Base-by-base conservation (phyloP, 345 rosid species). In the Nasturtium officinale region DNA sequence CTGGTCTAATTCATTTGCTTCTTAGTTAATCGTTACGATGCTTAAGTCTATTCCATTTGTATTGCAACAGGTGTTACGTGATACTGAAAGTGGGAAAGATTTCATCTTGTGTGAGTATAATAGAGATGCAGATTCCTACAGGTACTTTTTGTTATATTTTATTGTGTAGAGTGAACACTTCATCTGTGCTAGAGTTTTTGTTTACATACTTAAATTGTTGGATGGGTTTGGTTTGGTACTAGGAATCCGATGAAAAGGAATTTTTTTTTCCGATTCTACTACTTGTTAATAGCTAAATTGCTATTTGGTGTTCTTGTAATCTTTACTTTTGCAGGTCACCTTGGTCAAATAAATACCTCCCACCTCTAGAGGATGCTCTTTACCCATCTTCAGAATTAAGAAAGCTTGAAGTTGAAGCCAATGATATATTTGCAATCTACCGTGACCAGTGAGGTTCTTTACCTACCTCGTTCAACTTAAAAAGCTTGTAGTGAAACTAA, bases 401-500 rank as follows among this genome's bases (percentile, higher is more conserved):
- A 83, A 87, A 91, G 59, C 91, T 91, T 23, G 98, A 94, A 82
- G 80, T 86, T 55, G 97, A 94, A 82, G 97, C 97, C 7, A 94
- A 94, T 37, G 98, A 89, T 2, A 76, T 91, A 78, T 94, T 94
- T 78, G 72, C 93, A 69, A 70, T 89, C 71, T 94, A 94, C 73
- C 88, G 91, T 91, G 98, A 94, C 91, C 98, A 94, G 98, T 94
- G 96, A 94, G 98, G 90, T 88, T 89, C 96, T 87, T 91, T 74
- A 55, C 92, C 85, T 87, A 75, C 85, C 89, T 89, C 82, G 83
- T 86, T 81, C 67, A 78, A 42, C 64, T 61, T 71, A 15, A 47
- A 29, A 59, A 1, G n/a, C 20, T 3, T 65, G 29, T 58, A 28
- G 20, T 25, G 18, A 56, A 47, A 16, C 16, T 56, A 10, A 12